Base-by-base conservation (phyloP, 306 rosid species). In the Quercus cerris region DNA sequence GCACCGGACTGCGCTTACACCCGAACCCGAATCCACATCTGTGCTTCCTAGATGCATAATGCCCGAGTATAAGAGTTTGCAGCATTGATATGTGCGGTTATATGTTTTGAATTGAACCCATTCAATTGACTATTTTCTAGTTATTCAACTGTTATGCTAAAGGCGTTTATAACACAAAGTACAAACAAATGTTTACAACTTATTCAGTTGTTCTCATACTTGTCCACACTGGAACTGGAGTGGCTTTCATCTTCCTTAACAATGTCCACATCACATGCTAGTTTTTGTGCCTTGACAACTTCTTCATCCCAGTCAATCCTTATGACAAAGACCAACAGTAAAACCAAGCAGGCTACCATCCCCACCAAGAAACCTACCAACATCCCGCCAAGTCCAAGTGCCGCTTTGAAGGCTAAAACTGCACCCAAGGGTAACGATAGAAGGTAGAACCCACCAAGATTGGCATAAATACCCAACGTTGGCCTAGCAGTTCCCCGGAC, bases 401-500 rank as follows among this genome's bases (percentile, higher is more conserved):
- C 78, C 3, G 73, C 84, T 77, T 86, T 91, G 87, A 95, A 95
- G 35, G 91, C 98, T 56, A 93, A 85, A 72, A 86, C 73, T 78
- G 87, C 82, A 2, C 87, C 95, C 38, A 93, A 62, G 0, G 97
- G 99, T 89, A 94, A 81, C 2, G 97, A 92, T 77, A 93, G 72
- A 22, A 88, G 82, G 75, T 95, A 95, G 75, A 93, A 95, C 71
- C 99, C 99, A 13, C 88, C 91, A 38, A 91, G 57, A 85, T 84
- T 88, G 7, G 97, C 95, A 71, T 85, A 90, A 91, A 91, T 80
- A 0, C 94, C 98, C 41, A 95, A 33, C 93, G 90, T 85, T 2
- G 98, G 99, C 75, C 88, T 51, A 31, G 91, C 96, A 0, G 95
- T 89, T 35, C 98, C 99, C 23, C 98, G 79, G 22, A 90, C 89